A percentile compares a stretch with the other conserved stretches of the same genome.
Evolutionary conservation across 345 rosid species (phyloP).

Genomic region (Nasturtium officinale): DNA sequence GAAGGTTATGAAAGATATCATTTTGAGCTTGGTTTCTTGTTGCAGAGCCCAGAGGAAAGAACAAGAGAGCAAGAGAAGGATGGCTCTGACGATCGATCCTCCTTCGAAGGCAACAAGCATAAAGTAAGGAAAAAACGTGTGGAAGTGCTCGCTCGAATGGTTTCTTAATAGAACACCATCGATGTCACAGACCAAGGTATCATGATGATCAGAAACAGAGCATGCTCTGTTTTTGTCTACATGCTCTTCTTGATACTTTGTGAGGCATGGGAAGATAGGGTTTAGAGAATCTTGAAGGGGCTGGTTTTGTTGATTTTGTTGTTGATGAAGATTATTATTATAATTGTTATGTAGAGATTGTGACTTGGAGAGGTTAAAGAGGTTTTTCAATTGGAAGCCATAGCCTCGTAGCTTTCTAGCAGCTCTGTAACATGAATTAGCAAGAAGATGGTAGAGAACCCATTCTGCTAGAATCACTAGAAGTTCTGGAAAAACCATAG

Average conservation of each 20-base stretch:
- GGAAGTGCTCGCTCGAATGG: constrained; percentile 43
- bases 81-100: constrained; percentile 75
- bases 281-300: constrained; percentile 17
- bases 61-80: constrained; percentile 56
- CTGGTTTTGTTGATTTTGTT: constrained; percentile 15
- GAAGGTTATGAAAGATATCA: constrained; percentile 73
- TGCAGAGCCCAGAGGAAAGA: constrained; percentile 63
- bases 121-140: constrained; percentile 82
- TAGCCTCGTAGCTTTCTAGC: constrained; percentile 63
- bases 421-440: constrained; percentile 66
- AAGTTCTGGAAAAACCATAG: constrained; percentile 60
- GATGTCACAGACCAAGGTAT: constrained; percentile 64
- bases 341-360: constrained; percentile 30
- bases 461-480: constrained; percentile 60
- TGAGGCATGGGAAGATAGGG: constrained; percentile 48
- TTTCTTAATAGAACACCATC: constrained; percentile 59
- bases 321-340: constrained; percentile 31
- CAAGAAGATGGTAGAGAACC: constrained; percentile 63
- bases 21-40: constrained; percentile 53
- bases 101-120: constrained; percentile 96
- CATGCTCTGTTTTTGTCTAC: constrained; percentile 39
- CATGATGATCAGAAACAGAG: constrained; percentile 35
- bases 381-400: constrained; percentile 52
- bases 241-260: constrained; percentile 41
- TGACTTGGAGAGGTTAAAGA: constrained; percentile 32